These are phyloP conservation scores for Arachis stenosperma DNA, from an alignment of 306 rosid genomes.

Conservation along the genomic window DNA sequence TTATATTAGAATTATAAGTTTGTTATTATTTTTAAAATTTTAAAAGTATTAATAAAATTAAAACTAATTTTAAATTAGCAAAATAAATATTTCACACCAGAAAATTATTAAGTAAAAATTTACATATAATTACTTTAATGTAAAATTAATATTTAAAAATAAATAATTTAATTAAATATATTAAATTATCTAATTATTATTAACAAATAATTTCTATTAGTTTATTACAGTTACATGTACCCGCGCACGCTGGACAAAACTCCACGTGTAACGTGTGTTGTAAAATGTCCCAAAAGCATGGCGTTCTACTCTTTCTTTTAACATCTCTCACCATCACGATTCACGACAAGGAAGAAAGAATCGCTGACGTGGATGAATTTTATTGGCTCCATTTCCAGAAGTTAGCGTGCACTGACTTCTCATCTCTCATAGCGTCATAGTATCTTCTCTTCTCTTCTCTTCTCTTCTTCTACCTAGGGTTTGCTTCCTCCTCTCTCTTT, in stretches of 20 bases:
- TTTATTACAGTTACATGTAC: no score
- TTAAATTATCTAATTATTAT: no score
- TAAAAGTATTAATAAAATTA: no score
- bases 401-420: conserved; percentile 22
- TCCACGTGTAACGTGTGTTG: not conserved
- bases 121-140: no score
- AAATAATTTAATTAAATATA: no score
- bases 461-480: conserved; percentile 35
- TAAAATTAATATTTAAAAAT: no score
- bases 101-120: no score
- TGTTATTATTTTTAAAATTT: no score
- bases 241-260: not conserved
- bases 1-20: no score
- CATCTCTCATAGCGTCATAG: conserved; percentile 30
- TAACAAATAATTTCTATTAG: no score
- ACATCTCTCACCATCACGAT: not conserved
- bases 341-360: conserved; percentile 25
- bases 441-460: not conserved
- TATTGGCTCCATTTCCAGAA: conserved; percentile 30
- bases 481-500: conserved; percentile 22
- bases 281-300: not conserved
- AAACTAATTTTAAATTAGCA: no score
- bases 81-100: no score
- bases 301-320: not conserved
- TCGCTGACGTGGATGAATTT: conserved; percentile 44